Evolutionary conservation across 768 basidiomycete genomes (phyloP).

Genomic region (Hygrophorus russula): DNA sequence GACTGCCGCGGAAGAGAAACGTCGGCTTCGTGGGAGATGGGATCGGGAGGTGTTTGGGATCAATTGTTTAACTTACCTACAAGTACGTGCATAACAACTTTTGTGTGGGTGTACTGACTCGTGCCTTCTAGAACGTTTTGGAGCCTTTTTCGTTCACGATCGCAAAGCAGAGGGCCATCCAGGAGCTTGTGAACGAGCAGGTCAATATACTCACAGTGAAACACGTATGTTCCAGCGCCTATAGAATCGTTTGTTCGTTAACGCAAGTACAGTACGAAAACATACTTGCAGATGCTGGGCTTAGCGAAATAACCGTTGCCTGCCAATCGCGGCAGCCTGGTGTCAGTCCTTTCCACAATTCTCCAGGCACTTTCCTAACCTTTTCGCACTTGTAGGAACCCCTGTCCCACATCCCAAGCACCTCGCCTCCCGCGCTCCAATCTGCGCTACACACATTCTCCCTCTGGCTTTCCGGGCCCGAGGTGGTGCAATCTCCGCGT

Average conservation of each 20-base stretch:
- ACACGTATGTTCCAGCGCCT: slow-evolving; percentile 73
- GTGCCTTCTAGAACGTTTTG: slow-evolving; percentile 40
- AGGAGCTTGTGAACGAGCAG: slow-evolving; percentile 47
- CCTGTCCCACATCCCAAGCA: slow-evolving; percentile 62
- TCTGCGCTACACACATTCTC: slow-evolving; percentile 62
- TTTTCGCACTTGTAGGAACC: slow-evolving; percentile 33
- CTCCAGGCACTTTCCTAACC: background rate
- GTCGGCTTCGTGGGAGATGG: slow-evolving; percentile 47
- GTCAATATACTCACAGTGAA: slow-evolving; percentile 62
- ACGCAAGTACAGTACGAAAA: slow-evolving; percentile 37
- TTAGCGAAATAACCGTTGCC: slow-evolving; percentile 33
- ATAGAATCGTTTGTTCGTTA: too few relatives aligned
- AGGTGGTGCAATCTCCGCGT: slow-evolving; percentile 72
- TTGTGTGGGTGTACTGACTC: background rate
- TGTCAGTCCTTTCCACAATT: slow-evolving; percentile 20
- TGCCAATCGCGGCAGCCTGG: slow-evolving; percentile 26
- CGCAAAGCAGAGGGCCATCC: slow-evolving; percentile 46
- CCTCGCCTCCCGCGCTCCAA: slow-evolving; percentile 54
- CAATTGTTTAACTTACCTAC: slow-evolving; percentile 77
- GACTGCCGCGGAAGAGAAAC: slow-evolving; percentile 55
- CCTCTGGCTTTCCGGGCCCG: slow-evolving; percentile 71
- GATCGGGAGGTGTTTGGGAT: slow-evolving; percentile 76
- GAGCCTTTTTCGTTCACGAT: slow-evolving; percentile 59
- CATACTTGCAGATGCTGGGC: slow-evolving; percentile 43
- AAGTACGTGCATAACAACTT: slow-evolving; percentile 56